Evolutionary conservation across 75 land plant species (phyloP), one percentile per base, ranked within the genome.

Genomic region (Pseudotsuga menziesii): DNA sequence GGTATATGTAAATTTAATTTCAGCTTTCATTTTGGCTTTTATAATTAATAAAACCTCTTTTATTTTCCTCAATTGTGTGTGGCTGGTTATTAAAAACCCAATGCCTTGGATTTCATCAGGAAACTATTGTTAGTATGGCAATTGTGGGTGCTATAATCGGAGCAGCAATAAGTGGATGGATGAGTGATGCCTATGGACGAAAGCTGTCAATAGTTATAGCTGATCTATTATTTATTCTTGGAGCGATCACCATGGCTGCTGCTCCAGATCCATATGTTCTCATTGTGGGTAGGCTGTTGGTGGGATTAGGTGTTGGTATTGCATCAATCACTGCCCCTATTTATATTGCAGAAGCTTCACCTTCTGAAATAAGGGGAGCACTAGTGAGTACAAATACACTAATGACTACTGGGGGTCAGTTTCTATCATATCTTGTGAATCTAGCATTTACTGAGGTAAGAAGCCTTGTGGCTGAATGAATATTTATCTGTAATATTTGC

Each of bases 51-150:
- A 62, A 26, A 26, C 35, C 20, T 58, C 66, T 62, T 78, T 20
- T 15, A 16, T 75, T 26, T 13, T 58, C 27, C 54, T 27, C 16
- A 27, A 13, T 64, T 61, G 35, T 27, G 32, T 29, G 2, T 15
- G 29, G 48, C 72, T 59, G 3, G 61, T 15, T 19, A 4, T 32
- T 71, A 0, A 15, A 36, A n/a, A 35, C 25, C 16, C 5, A 57
- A 23, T 20, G 14, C 22, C 26, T 58, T 60, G 23, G 71, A 58
- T 19, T 54, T 63, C 72, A 3, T 72, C 84, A 93, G 97, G 97
- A 91, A 80, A 91, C 97, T 56, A 91, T 94, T 80, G 97, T 94
- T 12, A 94, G 97, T 72, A 94, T 91, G 94, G 97, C 97, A n/a
- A 56, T 94, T 78, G 90, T 83, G 67, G 94, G 97, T 29, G 94